phyloP scores from a whole-genome alignment of 371 early-diverging fungal genomes.

The Mortierella sp. region DNA sequence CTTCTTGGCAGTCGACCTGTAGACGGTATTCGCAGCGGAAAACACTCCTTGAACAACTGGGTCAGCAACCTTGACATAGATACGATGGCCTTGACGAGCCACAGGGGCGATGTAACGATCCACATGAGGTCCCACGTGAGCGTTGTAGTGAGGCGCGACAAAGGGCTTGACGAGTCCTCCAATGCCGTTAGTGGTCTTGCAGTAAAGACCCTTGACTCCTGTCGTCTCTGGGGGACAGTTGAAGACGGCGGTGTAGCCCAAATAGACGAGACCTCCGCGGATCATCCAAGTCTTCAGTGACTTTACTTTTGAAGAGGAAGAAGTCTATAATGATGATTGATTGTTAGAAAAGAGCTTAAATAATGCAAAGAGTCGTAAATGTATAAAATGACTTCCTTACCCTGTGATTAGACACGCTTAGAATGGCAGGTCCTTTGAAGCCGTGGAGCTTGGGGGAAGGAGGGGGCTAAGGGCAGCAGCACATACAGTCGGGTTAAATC shows the following conservation, averaged over 20 bases:
- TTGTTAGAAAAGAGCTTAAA: background rate
- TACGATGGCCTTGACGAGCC: constrained; percentile 31
- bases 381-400: background rate
- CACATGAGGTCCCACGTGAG: constrained; percentile 49
- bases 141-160: constrained; percentile 46
- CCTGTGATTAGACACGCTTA: constrained; percentile 34
- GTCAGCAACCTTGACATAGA: constrained; percentile 49
- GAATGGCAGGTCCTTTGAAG: constrained; percentile 52
- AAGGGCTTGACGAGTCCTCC: constrained; percentile 45
- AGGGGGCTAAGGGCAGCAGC: constrained; percentile 20
- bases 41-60: constrained; percentile 46
- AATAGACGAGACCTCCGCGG: constrained; percentile 48
- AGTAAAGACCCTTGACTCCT: constrained; percentile 46
- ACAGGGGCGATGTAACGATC: constrained; percentile 50
- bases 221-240: constrained; percentile 39
- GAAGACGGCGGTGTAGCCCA: constrained; percentile 53
- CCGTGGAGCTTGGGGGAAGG: constrained; percentile 56
- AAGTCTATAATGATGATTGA: constrained; percentile 2
- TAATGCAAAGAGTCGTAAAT: background rate
- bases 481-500: background rate
- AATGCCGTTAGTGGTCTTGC: constrained; percentile 48
- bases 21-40: constrained; percentile 38
- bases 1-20: constrained; percentile 49
- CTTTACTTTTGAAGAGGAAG: constrained; percentile 18
- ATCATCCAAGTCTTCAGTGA: constrained; percentile 48